These are phyloP conservation scores for Clitopilus passeckerianus DNA, from an alignment of 768 basidiomycete genomes.

Conservation along the genomic window DNA sequence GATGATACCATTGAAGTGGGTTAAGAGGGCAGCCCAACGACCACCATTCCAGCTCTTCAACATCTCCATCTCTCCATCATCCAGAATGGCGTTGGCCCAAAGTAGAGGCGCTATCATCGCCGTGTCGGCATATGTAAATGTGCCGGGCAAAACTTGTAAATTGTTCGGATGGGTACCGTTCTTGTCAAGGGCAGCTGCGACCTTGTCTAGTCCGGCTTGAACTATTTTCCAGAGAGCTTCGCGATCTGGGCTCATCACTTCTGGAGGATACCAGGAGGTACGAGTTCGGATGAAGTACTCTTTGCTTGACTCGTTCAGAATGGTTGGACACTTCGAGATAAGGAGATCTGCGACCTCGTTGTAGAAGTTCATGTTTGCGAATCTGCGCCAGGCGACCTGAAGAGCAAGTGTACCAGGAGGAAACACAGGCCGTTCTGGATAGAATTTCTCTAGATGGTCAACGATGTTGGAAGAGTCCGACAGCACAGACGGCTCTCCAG, in stretches of 20 bases:
- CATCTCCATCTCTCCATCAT: constrained; percentile 2
- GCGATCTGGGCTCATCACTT: constrained; percentile 10
- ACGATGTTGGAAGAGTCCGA: constrained; percentile 12
- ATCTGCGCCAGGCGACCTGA: constrained; percentile 6
- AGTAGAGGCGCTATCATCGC: constrained; percentile 3
- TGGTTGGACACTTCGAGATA: constrained; percentile 12
- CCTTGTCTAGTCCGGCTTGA: constrained; percentile 6
- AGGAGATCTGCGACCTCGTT: constrained; percentile 9
- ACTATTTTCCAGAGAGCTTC: constrained; percentile 6
- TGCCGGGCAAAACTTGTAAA: constrained; percentile 8
- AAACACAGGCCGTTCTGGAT: constrained; percentile 11
- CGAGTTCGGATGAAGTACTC: constrained; percentile 10
- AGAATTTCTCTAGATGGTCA: constrained; percentile 10
- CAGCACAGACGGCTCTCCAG: constrained; percentile 8
- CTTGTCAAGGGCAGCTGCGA: constrained; percentile 8
- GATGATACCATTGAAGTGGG: background rate
- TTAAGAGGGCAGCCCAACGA: constrained; percentile 7
- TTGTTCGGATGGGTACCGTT: constrained; percentile 12
- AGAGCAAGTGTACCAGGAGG: constrained; percentile 9
- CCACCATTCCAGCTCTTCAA: constrained; percentile 10
- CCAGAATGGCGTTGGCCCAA: constrained; percentile 5
- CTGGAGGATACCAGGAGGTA: constrained; percentile 9
- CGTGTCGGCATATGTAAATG: constrained; percentile 8
- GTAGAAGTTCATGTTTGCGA: background rate
- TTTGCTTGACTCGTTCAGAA: constrained; percentile 4